phyloP scores from a whole-genome alignment of 371 early-diverging fungal genomes.

The Actinomortierella ambigua region DNA sequence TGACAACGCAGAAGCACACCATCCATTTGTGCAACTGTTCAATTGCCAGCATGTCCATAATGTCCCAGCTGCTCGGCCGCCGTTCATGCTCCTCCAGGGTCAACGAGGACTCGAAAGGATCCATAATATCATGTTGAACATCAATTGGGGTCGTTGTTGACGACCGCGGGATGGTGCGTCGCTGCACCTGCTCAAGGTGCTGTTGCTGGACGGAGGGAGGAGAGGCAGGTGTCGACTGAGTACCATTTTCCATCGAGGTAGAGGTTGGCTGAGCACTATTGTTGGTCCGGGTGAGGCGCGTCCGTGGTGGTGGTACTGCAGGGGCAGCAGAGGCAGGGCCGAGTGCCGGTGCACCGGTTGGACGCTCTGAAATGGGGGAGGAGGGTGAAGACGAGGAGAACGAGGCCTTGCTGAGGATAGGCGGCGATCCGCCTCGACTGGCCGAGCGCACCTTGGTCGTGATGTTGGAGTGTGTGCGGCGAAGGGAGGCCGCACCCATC shows the following conservation, averaged over 20 bases:
- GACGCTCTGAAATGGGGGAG: conserved; percentile 4
- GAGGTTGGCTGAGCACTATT: neutral
- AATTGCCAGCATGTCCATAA: conserved; percentile 50
- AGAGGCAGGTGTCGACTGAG: neutral
- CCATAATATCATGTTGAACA: conserved; percentile 18
- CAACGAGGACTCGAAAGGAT: conserved; percentile 9
- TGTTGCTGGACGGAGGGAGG: neutral
- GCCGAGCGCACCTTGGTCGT: conserved; percentile 21
- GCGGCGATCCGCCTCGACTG: conserved; percentile 16
- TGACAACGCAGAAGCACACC: conserved; percentile 87
- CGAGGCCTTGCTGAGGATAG: conserved; percentile 5
- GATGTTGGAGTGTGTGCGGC: conserved; percentile 33
- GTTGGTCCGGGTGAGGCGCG: neutral
- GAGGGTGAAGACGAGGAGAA: conserved; percentile 10
- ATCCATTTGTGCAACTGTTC: conserved; percentile 80
- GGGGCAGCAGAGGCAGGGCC: neutral
- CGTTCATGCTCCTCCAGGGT: conserved; percentile 20
- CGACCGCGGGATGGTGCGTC: conserved; percentile 1
- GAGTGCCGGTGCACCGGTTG: neutral
- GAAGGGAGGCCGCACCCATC: conserved; percentile 30
- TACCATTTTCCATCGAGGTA: neutral
- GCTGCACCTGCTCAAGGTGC: too few relatives aligned
- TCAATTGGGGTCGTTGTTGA: conserved; percentile 20
- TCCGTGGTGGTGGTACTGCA: neutral
- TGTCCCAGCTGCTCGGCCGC: conserved; percentile 43